A percentile compares a stretch with the other conserved stretches of the same genome.
These are phyloP conservation scores for Caulochytrium protostelioides DNA, from an alignment of 371 early-diverging fungal species.

Conservation along the genomic window DNA sequence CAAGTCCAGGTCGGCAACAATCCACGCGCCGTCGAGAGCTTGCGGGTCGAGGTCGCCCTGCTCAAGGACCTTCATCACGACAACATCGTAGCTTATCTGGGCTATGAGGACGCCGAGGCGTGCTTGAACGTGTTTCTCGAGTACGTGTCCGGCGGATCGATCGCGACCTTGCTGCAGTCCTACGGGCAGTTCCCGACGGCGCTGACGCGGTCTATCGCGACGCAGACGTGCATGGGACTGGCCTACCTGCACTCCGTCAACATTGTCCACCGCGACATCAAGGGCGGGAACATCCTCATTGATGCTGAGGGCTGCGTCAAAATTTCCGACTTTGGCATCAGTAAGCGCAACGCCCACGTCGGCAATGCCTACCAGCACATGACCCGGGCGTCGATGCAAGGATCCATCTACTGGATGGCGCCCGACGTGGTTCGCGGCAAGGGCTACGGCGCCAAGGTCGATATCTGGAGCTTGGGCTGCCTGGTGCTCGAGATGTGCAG, in stretches of 20 bases:
- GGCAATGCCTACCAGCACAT: slow-evolving; percentile 16
- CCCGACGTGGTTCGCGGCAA: slow-evolving; percentile 72
- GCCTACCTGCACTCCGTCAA: slow-evolving; percentile 81
- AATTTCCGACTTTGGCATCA: slow-evolving; percentile 97
- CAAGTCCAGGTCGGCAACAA: slow-evolving; percentile 34
- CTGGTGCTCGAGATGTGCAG: slow-evolving; percentile 74
- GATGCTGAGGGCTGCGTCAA: slow-evolving; percentile 80
- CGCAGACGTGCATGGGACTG: slow-evolving; percentile 81
- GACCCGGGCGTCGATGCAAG: slow-evolving; percentile 48
- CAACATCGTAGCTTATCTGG: slow-evolving; percentile 21
- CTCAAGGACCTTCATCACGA: slow-evolving; percentile 42
- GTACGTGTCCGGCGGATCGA: slow-evolving; percentile 92
- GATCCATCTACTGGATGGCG: slow-evolving; percentile 90
- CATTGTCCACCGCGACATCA: slow-evolving; percentile 79
- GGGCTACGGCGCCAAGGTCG: slow-evolving; percentile 24
- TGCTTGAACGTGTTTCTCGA: slow-evolving; percentile 88
- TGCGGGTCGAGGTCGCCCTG: slow-evolving; percentile 51
- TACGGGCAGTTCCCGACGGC: slow-evolving; percentile 71
- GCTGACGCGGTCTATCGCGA: slow-evolving; percentile 57
- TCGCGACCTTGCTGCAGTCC: slow-evolving; percentile 57
- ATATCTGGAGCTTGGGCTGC: slow-evolving; percentile 51
- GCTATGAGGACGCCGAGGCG: slow-evolving; percentile 54
- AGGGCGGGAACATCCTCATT: slow-evolving; percentile 39
- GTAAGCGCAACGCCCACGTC: slow-evolving; percentile 65
- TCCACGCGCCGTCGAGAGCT: slow-evolving; percentile 9